Percentiles rank a stretch among this genome's conserved stretches.
These are phyloP conservation scores for Aureobasidium leucospermi DNA, from an alignment of 2,329 filamentous ascomycete genomes.

Conservation along the genomic window DNA sequence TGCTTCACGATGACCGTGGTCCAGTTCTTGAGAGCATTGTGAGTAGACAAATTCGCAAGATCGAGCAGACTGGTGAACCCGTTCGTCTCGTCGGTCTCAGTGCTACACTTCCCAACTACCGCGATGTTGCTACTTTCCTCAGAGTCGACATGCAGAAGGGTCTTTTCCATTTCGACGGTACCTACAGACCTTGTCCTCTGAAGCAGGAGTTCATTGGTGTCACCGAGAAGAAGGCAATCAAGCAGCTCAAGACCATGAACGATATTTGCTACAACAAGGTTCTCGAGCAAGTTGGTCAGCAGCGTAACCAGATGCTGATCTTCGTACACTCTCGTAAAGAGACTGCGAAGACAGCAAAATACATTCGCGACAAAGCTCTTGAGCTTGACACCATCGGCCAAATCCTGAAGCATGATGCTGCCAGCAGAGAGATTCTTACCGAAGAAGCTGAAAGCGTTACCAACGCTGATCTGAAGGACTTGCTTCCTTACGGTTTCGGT, in stretches of 20 bases:
- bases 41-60: slow-evolving; percentile 83
- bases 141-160: slow-evolving; percentile 79
- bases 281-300: slow-evolving; percentile 86
- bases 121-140: slow-evolving; percentile 90
- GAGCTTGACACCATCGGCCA: slow-evolving; percentile 96
- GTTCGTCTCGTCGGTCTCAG: slow-evolving; percentile 89
- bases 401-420: slow-evolving; percentile 86
- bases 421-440: slow-evolving; percentile 77
- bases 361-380: slow-evolving; percentile 93
- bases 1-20: slow-evolving; percentile 94
- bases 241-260: slow-evolving; percentile 98
- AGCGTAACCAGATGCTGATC: slow-evolving; percentile 96
- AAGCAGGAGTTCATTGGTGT: slow-evolving; percentile 97
- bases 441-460: slow-evolving; percentile 77
- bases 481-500: slow-evolving; percentile 92
- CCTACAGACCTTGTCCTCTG: slow-evolving; percentile 85
- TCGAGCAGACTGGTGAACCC: slow-evolving; percentile 87
- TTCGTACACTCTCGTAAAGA: slow-evolving; percentile 98
- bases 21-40: slow-evolving; percentile 97
- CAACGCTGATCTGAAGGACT: slow-evolving; percentile 83
- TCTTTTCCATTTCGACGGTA: slow-evolving; percentile 93
- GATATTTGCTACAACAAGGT: slow-evolving; percentile 98
- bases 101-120: slow-evolving; percentile 92
- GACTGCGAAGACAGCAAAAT: slow-evolving; percentile 93
- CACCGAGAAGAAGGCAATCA: slow-evolving; percentile 96